Evolutionary conservation across 345 rosid genomes (phyloP), one percentile per base, ranked within the genome.

Genomic region (Camelina sativa): DNA sequence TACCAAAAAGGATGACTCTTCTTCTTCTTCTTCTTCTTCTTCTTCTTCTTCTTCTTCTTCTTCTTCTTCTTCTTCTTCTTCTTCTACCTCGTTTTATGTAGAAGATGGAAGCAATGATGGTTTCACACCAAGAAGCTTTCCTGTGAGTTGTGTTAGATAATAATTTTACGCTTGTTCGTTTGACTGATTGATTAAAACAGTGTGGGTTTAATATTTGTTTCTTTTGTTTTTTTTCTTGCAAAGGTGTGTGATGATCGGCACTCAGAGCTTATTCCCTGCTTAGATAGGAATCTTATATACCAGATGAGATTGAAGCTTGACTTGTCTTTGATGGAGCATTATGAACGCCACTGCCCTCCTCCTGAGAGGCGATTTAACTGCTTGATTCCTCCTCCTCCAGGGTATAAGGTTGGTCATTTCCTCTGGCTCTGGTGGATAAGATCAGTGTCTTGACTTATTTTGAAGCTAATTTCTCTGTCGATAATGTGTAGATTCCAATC

Each of bases 331-430:
- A 95, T 95, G 99, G 98, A 95, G 86, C 99, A 92, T 70, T 95
- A 95, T 68, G 99, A 95, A 72, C 93, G 99, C 3, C 99, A 95
- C 53, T 95, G 99, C 51, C 99, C 99, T 47, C 87, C 87, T 73
- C 87, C 98, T 32, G 99, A 95, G 81, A 90, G 90, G 78, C 82
- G 96, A 37, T 95, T 68, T 85, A 95, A 95, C 74, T 95, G 98
- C 86, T 85, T 95, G 86, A 89, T 95, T 79, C 99, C 99, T 79
- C 99, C 98, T 76, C 99, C 99, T 41, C 85, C 83, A 41, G 94
- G 99, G 12, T 95, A 95, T 80, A 92, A 92, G 90, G 99, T 89
- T 61, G 20, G 44, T 56, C 1, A 32, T 20, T 56, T 40, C 22
- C 22, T 58, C 22, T 62, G 20, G 4, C 25, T 71, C 0, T 41